phyloP scores from a whole-genome alignment of 2,329 filamentous ascomycete species.

The Exophiala calicioides region DNA sequence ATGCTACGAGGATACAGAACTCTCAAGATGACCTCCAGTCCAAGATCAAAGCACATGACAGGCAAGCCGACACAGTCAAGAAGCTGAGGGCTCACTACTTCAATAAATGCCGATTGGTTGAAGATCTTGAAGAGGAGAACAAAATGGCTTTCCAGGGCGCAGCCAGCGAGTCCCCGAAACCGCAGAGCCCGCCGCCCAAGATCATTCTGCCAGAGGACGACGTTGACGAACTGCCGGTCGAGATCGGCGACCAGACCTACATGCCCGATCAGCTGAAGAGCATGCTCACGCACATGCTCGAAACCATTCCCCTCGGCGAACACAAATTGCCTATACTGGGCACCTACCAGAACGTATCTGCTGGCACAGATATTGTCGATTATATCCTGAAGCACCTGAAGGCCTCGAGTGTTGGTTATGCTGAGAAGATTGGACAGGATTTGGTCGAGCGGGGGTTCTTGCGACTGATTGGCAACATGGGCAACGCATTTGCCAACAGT shows the following conservation, averaged over 20 bases:
- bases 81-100: conserved; percentile 96
- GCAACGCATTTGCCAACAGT: conserved; percentile 94
- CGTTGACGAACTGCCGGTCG: conserved; percentile 71
- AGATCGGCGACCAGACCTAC: conserved; percentile 89
- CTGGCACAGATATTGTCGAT: conserved; percentile 89
- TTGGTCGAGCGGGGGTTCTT: conserved; percentile 83
- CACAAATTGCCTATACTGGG: conserved; percentile 94
- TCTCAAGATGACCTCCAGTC: conserved; percentile 92
- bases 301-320: conserved; percentile 82
- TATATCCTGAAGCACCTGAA: conserved; percentile 89
- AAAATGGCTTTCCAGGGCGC: conserved; percentile 96
- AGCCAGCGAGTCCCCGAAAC: conserved; percentile 62
- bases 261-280: conserved; percentile 85
- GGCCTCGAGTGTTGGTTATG: conserved; percentile 80
- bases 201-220: conserved; percentile 82
- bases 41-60: conserved; percentile 89
- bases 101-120: conserved; percentile 95
- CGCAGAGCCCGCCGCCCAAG: conserved; percentile 59
- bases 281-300: conserved; percentile 81
- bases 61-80: conserved; percentile 84
- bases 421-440: conserved; percentile 93
- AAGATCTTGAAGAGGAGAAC: conserved; percentile 97
- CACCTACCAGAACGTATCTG: conserved; percentile 89
- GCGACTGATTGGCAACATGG: conserved; percentile 88
- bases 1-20: conserved; percentile 85